Evolutionary conservation across 2,329 filamentous ascomycete species (phyloP), one percentile per base, ranked within the genome.

Genomic region (Lachnellula hyalina): DNA sequence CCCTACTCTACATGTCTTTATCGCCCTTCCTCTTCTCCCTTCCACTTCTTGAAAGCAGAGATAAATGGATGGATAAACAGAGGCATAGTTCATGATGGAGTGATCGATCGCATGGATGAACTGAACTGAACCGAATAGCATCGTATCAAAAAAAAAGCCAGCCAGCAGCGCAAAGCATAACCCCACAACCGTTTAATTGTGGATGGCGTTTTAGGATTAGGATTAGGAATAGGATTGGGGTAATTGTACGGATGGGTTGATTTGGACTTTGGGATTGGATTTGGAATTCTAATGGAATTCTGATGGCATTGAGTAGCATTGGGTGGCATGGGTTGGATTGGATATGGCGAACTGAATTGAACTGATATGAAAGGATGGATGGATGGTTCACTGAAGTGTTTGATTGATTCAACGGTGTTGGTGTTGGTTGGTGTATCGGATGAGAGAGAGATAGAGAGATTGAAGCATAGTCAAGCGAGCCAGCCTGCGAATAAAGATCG

Each of bases 221-320:
- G 25, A 25, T 7, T 25, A 21, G 21, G 35, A 5, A 3, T 11
- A 38, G n/a, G 36, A n/a, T 38, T 38, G n/a, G 36, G 12, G 15
- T 15, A 40, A 40, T 40, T 40, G 17, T 40, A 40, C 8, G n/a
- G 19, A 23, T 12, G 5, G n/a, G 21, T 36, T 15, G 8, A 38
- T 40, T 34, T 11, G 34, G 28, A 32, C 21, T 21, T 38, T 38
- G 15, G 28, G 52, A 51, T 55, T 57, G 4, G 57, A 12, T 25
- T 56, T 49, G 12, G 51, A 46, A 5, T 44, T n/a, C n/a, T n/a
- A n/a, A n/a, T n/a, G n/a, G n/a, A n/a, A n/a, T n/a, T 54, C 1
- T 15, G 47, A 53, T 28, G 25, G 25, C 6, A 28, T 25, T 3
- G 54, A 51, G 41, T 41, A 51, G 47, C 42, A 58, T 47, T 53